Base-by-base conservation (phyloP, 106 monocot species). In the Phalaenopsis equestris region DNA sequence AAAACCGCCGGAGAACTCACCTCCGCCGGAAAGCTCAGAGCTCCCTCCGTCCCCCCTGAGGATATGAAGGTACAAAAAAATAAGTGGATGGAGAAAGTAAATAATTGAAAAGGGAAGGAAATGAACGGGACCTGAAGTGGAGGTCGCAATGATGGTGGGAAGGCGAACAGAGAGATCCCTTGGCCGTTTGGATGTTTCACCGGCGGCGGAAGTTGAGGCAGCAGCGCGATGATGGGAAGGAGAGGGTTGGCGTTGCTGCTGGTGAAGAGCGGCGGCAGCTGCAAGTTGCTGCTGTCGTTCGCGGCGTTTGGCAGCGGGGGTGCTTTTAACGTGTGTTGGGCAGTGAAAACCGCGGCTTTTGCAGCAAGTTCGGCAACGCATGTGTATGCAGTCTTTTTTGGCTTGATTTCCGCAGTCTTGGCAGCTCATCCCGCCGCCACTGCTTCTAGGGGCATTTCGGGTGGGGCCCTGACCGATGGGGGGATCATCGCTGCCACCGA, bases 1-100 rank as follows among this genome's bases (percentile, higher is more conserved):
- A 95, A 92, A 68, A 95, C 87, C 23, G 92, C 94, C 80, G 86
- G 86, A 3, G 92, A 90, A 85, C 88, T 95, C 79, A 95, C 87
- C 79, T 95, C 94, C 9, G 92, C 72, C 43, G 94, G 94, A 55
- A 92, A 90, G 78, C 85, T 87, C 72, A 42, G 65, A 3, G 79
- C 82, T 3, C 11, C 41, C 16, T 79, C 87, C 83, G 82, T 76
- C 3, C 88, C 84, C 10, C 87, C 89, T 21, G 82, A 65, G 7
- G 7, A 65, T 65, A 65, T 61, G 6, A 10, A 23, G 61, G 61
- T 4, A 21, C 61, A n/a, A 6, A 30, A 30, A n/a, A 61, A 61
- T 61, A 1, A n/a, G 61, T 21, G 61, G 21, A 6, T 61, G 21
- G 18, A 57, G 14, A 19, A 36, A 30, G 30, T 6, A 38, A 2